These are phyloP conservation scores for Cetradonia linearis DNA, from an alignment of 495 filamentous ascomycete genomes.

Conservation along the genomic window DNA sequence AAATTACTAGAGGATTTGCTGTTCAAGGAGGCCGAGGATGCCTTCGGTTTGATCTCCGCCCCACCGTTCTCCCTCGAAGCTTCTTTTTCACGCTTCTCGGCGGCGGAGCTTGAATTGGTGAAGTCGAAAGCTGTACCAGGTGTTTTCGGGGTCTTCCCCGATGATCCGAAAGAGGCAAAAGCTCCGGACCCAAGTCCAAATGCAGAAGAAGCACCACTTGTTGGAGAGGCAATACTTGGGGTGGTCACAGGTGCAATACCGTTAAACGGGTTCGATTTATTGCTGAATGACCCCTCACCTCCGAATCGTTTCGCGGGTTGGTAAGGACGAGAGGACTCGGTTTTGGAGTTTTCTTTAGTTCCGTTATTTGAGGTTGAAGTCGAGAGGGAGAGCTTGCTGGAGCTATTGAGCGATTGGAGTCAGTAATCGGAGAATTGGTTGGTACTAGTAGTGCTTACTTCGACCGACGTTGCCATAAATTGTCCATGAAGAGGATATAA, in stretches of 20 bases:
- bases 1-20: slow-evolving; percentile 31
- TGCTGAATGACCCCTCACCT: slow-evolving; percentile 66
- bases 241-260: slow-evolving; percentile 60
- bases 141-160: slow-evolving; percentile 76
- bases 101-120: slow-evolving; percentile 45
- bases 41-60: slow-evolving; percentile 38
- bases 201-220: slow-evolving; percentile 75
- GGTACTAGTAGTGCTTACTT: slow-evolving; percentile 22
- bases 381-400: slow-evolving; percentile 83
- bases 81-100: slow-evolving; percentile 52
- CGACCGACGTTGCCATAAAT: slow-evolving; percentile 30
- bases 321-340: slow-evolving; percentile 53
- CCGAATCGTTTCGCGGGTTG: slow-evolving; percentile 61
- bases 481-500: slow-evolving; percentile 21
- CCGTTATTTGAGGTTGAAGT: slow-evolving; percentile 50
- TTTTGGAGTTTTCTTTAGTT: slow-evolving; percentile 51
- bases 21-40: slow-evolving; percentile 32
- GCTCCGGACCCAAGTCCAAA: slow-evolving; percentile 92
- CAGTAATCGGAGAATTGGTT: slow-evolving; percentile 3
- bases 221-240: slow-evolving; percentile 70
- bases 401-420: slow-evolving; percentile 36
- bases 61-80: slow-evolving; percentile 44
- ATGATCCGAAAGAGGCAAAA: slow-evolving; percentile 89
- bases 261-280: slow-evolving; percentile 79
- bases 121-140: slow-evolving; percentile 72